These are phyloP conservation scores for Pythium utonaiense DNA, from an alignment of 352 stramenopile genomes.

Conservation along the genomic window DNA sequence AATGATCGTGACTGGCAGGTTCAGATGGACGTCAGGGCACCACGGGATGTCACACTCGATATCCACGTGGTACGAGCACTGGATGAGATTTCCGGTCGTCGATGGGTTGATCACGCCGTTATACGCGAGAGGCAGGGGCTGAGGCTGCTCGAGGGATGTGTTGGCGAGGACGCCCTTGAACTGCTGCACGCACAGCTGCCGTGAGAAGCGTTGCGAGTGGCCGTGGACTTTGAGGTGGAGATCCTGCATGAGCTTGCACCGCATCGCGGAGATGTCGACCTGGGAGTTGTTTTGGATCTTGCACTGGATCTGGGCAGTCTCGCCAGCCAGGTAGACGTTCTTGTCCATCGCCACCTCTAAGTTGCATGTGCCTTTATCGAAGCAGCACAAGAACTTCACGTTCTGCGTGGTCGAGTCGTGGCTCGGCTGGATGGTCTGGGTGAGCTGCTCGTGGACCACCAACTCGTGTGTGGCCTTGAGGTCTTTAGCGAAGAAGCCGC, in stretches of 20 bases:
- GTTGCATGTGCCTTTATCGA: constrained; percentile 33
- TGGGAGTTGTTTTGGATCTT: constrained; percentile 34
- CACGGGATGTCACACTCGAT: constrained; percentile 40
- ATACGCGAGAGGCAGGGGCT: constrained; percentile 26
- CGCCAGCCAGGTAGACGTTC: constrained; percentile 30
- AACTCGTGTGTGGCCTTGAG: constrained; percentile 29
- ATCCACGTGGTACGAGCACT: constrained; percentile 31
- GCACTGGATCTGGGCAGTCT: constrained; percentile 31
- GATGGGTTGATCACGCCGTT: constrained; percentile 27
- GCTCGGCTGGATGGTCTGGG: constrained; percentile 19
- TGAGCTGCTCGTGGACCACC: constrained; percentile 31
- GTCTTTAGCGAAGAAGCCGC: constrained; percentile 30
- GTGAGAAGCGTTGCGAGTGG: constrained; percentile 8
- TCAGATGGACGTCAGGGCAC: constrained; percentile 34
- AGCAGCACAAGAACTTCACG: constrained; percentile 37
- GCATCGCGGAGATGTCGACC: constrained; percentile 30
- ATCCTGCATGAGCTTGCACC: constrained; percentile 30
- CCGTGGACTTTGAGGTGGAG: constrained; percentile 19
- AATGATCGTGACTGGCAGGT: constrained; percentile 25
- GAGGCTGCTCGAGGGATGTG: constrained; percentile 16
- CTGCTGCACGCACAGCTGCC: constrained; percentile 15
- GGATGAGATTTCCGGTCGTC: constrained; percentile 28
- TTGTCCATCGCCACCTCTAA: constrained; percentile 35
- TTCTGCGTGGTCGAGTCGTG: constrained; percentile 27
- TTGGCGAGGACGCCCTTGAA: constrained; percentile 22